Percentiles rank a stretch among this genome's conserved stretches.
Evolutionary conservation across 148 eudicot genomes (phyloP).

Genomic region (Tetragonia tetragonoides): DNA sequence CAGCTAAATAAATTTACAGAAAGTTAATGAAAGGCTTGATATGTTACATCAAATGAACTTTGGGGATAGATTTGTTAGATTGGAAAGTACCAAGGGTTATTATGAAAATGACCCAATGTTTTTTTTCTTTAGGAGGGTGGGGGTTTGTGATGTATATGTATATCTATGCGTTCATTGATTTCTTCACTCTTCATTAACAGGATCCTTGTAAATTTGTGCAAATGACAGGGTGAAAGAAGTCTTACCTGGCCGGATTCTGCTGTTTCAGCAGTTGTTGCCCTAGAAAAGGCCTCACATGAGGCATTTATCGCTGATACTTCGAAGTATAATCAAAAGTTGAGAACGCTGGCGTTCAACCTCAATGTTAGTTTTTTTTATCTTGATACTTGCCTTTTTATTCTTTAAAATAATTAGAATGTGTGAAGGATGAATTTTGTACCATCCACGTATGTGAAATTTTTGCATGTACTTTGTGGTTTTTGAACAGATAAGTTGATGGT

Average conservation of each 20-base stretch:
- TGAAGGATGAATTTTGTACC: background rate
- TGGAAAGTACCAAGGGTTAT: no score
- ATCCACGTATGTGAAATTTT: background rate
- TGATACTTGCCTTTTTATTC: background rate
- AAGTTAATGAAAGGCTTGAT: no score
- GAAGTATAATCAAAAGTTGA: constrained; percentile 91
- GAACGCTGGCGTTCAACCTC: constrained; percentile 69
- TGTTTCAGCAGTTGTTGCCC: constrained; percentile 59
- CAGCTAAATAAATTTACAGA: no score
- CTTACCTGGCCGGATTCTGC: constrained; percentile 73
- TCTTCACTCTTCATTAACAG: background rate
- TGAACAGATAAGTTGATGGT: background rate
- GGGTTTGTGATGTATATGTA: no score
- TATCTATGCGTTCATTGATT: no score
- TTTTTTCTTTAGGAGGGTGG: no score
- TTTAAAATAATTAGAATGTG: background rate
- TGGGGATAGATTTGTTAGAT: no score
- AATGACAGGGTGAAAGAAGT: constrained; percentile 37
- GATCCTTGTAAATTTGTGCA: constrained; percentile 1
- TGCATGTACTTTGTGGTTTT: background rate
- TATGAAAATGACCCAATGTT: no score
- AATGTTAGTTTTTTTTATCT: constrained; percentile 50
- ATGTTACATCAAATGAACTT: no score
- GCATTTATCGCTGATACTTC: constrained; percentile 58
- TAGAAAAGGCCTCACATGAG: constrained; percentile 84